Conservation (phyloP, 2,329 filamentous ascomycete genomes). For the Akanthomyces uredinophilus region DNA sequence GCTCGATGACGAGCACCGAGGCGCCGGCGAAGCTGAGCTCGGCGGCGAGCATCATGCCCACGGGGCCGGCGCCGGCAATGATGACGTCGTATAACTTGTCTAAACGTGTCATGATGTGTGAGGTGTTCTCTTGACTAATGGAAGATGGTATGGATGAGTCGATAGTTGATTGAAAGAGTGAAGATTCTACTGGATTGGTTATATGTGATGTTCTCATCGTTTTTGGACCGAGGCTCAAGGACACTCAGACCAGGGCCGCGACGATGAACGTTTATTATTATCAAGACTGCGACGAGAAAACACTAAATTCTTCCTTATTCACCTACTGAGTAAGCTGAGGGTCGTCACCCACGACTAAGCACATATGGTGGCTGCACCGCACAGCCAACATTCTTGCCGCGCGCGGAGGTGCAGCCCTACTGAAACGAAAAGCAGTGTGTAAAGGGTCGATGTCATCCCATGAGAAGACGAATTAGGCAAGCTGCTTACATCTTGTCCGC, state of each 20-base stretch:
- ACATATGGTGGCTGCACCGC: too few species aligned
- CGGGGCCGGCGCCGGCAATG: conserved; percentile 31
- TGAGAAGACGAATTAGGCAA: background rate
- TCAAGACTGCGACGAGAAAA: background rate
- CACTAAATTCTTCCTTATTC: too few species aligned
- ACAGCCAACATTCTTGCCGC: too few species aligned
- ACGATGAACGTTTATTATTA: conserved; percentile 6
- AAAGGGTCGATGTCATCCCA: too few species aligned
- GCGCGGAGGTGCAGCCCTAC: too few species aligned
- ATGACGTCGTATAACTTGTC: conserved; percentile 28
- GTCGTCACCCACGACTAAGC: background rate
- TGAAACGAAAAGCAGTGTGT: too few species aligned
- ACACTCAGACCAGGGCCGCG: background rate
- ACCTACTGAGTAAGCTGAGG: too few species aligned
- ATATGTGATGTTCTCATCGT: background rate
- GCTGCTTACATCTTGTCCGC: background rate
- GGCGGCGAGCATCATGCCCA: conserved; percentile 32
- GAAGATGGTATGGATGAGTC: background rate
- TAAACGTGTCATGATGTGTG: conserved; percentile 5
- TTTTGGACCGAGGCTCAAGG: background rate
- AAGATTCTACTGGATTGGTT: background rate
- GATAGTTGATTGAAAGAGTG: background rate
- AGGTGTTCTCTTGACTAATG: background rate
- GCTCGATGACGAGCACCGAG: conserved; percentile 34
- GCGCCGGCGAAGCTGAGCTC: conserved; percentile 29